A percentile compares a stretch with the other conserved stretches of the same genome.
These are phyloP conservation scores for Colletotrichum noveboracense DNA, from an alignment of 2,329 filamentous ascomycete genomes.

Conservation along the genomic window DNA sequence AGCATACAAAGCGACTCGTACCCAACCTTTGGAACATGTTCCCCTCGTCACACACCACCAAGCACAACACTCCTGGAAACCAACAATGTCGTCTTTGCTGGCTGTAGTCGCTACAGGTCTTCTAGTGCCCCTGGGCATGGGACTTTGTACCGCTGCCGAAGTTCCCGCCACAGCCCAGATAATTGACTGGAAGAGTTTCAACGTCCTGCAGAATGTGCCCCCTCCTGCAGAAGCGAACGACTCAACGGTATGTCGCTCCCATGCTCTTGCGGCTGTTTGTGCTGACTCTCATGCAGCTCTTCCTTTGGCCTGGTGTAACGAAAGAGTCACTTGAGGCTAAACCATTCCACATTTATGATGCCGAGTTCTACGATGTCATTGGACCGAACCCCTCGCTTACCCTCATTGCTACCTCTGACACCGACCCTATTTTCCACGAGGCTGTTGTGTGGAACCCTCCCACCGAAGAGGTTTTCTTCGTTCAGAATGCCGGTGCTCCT, in stretches of 20 bases:
- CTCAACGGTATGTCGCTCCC: conserved; percentile 32
- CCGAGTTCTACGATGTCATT: conserved; percentile 55
- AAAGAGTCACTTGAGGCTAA: conserved; percentile 39
- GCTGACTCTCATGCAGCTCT: background rate
- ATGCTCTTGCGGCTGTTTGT: background rate
- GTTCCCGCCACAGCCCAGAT: conserved; percentile 36
- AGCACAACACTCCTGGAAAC: background rate
- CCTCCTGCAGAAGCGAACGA: conserved; percentile 41
- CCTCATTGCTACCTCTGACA: conserved; percentile 48
- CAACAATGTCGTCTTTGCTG: background rate
- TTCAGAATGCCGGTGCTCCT: conserved; percentile 53
- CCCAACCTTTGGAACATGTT: background rate
- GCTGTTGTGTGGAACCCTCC: conserved; percentile 54
- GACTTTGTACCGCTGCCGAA: background rate
- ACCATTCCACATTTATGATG: conserved; percentile 52
- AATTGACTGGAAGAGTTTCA: conserved; percentile 48
- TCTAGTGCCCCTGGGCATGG: background rate
- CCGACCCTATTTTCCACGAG: conserved; percentile 59
- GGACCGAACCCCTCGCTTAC: conserved; percentile 54
- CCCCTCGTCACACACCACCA: background rate
- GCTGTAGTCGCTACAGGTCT: background rate
- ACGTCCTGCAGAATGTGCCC: conserved; percentile 41
- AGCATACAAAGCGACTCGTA: background rate
- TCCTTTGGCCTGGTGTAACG: conserved; percentile 49
- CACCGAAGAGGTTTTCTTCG: conserved; percentile 60